phyloP scores from a whole-genome alignment of 257 asterid genomes.

The Verbena officinalis region DNA sequence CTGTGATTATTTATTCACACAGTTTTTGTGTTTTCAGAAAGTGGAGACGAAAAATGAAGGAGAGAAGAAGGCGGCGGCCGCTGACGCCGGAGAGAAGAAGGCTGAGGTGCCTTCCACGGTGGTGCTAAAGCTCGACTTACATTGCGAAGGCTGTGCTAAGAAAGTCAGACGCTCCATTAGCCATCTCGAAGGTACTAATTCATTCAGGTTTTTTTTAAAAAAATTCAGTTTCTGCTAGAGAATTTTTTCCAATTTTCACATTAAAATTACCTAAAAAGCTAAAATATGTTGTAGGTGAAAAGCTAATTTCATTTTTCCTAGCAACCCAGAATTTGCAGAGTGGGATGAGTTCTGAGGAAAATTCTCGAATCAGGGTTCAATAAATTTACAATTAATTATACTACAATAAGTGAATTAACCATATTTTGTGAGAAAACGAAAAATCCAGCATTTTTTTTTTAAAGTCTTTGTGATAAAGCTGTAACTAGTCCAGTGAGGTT shows the following conservation, averaged over 20 bases:
- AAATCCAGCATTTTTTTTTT: too few species aligned
- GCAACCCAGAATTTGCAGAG: neutral
- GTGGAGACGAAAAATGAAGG: conserved; percentile 44
- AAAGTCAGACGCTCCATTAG: conserved; percentile 74
- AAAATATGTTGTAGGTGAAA: neutral
- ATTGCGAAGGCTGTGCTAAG: conserved; percentile 93
- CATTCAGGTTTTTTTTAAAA: neutral
- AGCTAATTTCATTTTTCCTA: neutral
- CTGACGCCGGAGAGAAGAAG: conserved; percentile 44
- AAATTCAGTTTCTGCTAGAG: too few species aligned
- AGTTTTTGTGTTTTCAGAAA: conserved; percentile 48
- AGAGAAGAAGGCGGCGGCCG: conserved; percentile 41
- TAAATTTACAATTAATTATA: too few species aligned
- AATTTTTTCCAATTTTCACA: too few species aligned
- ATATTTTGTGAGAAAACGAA: too few species aligned
- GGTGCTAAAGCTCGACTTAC: conserved; percentile 76
- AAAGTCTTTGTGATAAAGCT: too few species aligned
- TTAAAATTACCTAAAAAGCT: too few species aligned
- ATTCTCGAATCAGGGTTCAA: too few species aligned
- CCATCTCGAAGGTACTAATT: conserved; percentile 50
- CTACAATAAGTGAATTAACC: too few species aligned
- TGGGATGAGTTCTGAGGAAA: too few species aligned
- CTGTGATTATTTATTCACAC: neutral
- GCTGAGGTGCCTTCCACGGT: conserved; percentile 43
- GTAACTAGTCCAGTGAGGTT: too few species aligned